Base-by-base conservation (phyloP, 768 basidiomycete genomes). In the Rhizopogon roseolus region DNA sequence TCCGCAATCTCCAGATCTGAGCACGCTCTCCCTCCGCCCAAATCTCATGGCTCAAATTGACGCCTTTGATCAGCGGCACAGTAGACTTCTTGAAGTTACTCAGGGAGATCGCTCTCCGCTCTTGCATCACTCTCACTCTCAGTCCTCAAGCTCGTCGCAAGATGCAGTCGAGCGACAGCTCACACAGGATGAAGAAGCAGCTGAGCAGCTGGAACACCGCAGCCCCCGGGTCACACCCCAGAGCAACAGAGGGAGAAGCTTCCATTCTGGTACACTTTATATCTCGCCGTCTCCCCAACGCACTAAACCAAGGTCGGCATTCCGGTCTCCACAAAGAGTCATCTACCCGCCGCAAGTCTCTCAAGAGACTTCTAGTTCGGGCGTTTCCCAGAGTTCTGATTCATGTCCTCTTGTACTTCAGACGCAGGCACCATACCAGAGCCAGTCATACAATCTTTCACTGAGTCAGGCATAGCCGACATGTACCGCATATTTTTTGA, bases 381-480 rank as follows among this genome's bases (percentile, higher is more conserved):
- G 37, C 17, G 45, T 43, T 45, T 37, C 44, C 5, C 66, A 66
- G 51, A n/a, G 45, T 60, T 60, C 50, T 60, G 59, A 38, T 57
- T 71, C 68, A 10, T 73, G 75, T 50, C 68, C 73, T 3, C 28
- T 62, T 10, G 48, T 59, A 45, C 62, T 81, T 41, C 80, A 76
- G 58, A 81, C 81, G 2, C 81, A 84, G 60, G 80, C 81, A 28
- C 77, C 78, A 4, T 82, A 82, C 56, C 64, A 68, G 39, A 81
- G 81, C 57, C 80, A 79, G 45, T 34, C 41, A 10, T 38, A n/a
- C 29, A 53, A 52, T 29, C 60, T 57, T 62, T 72, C 64, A 54
- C 62, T 67, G 55, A 69, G 66, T 54, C 68, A 72, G 34, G 43
- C n/a, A n/a, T 39, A 39, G 38, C 17, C n/a, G n/a, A 39, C 39